These are phyloP conservation scores for Mucor saturninus DNA, from an alignment of 371 early-diverging fungal genomes.

Conservation along the genomic window DNA sequence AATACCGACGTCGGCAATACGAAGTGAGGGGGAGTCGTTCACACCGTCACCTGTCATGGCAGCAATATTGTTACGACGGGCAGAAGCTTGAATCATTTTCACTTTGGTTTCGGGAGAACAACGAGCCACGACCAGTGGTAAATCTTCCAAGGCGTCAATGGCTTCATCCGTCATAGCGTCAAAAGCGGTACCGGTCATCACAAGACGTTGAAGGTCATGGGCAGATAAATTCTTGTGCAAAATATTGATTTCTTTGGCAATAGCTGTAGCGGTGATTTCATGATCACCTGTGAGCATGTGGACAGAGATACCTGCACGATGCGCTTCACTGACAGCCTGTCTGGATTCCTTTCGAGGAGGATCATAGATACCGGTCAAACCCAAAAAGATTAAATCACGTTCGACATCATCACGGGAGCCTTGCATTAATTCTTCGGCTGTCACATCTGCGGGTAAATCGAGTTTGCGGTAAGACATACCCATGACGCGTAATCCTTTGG, in stretches of 20 bases:
- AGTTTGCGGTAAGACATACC: constrained; percentile 65
- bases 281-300: constrained; percentile 97
- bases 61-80: constrained; percentile 70
- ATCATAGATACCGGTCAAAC: constrained; percentile 91
- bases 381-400: constrained; percentile 75
- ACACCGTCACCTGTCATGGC: constrained; percentile 94
- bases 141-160: constrained; percentile 73
- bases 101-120: constrained; percentile 96
- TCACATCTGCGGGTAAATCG: constrained; percentile 30
- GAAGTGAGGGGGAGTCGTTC: constrained; percentile 92
- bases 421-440: constrained; percentile 38
- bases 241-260: constrained; percentile 91
- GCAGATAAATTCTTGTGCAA: constrained; percentile 51
- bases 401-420: constrained; percentile 65
- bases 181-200: constrained; percentile 85
- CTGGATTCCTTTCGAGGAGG: constrained; percentile 81
- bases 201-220: constrained; percentile 57
- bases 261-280: constrained; percentile 87
- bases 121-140: constrained; percentile 92
- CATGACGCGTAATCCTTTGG: constrained; percentile 61
- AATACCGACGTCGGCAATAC: constrained; percentile 90
- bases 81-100: constrained; percentile 93
- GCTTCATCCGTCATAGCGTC: constrained; percentile 83
- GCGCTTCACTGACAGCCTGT: constrained; percentile 82
- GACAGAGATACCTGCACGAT: constrained; percentile 89